These are phyloP conservation scores for Syncephalastrum monosporum DNA, from an alignment of 371 early-diverging fungal genomes.

Conservation along the genomic window DNA sequence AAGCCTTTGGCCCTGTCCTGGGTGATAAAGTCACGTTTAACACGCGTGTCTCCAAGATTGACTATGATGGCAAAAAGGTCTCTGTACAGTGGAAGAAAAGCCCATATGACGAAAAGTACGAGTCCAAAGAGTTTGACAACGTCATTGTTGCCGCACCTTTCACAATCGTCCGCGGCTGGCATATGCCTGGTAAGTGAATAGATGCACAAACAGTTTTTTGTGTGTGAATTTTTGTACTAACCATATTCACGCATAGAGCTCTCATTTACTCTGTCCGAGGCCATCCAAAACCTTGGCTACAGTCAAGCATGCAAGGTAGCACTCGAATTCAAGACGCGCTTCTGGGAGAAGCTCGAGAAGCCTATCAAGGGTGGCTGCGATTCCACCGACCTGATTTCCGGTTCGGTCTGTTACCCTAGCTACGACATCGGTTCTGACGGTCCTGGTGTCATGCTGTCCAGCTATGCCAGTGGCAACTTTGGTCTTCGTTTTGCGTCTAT, in stretches of 20 bases:
- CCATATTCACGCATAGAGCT: conserved; percentile 10
- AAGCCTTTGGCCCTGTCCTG: conserved; percentile 29
- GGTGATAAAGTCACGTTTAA: conserved; percentile 29
- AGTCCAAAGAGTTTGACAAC: conserved; percentile 26
- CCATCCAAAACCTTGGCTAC: conserved; percentile 27
- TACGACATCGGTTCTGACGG: conserved; percentile 29
- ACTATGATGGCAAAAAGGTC: conserved; percentile 19
- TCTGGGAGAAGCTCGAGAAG: conserved; percentile 32
- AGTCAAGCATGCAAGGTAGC: conserved; percentile 28
- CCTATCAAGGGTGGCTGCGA: conserved; percentile 35
- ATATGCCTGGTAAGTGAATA: conserved; percentile 22
- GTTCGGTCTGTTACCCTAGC: conserved; percentile 26
- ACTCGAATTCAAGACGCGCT: conserved; percentile 30
- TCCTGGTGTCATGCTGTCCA: conserved; percentile 31
- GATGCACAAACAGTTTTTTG: neutral
- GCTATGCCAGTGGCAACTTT: conserved; percentile 25
- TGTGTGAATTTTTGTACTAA: neutral
- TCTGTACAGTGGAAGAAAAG: conserved; percentile 30
- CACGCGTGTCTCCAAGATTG: conserved; percentile 20
- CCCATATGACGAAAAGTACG: conserved; percentile 20
- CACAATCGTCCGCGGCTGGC: conserved; percentile 32
- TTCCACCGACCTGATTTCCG: conserved; percentile 24
- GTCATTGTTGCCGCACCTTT: conserved; percentile 35
- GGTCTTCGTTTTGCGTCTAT: conserved; percentile 29
- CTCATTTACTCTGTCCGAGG: conserved; percentile 20